Conservation (phyloP, 441 rosid genomes). For the Gossypium gossypioides region DNA sequence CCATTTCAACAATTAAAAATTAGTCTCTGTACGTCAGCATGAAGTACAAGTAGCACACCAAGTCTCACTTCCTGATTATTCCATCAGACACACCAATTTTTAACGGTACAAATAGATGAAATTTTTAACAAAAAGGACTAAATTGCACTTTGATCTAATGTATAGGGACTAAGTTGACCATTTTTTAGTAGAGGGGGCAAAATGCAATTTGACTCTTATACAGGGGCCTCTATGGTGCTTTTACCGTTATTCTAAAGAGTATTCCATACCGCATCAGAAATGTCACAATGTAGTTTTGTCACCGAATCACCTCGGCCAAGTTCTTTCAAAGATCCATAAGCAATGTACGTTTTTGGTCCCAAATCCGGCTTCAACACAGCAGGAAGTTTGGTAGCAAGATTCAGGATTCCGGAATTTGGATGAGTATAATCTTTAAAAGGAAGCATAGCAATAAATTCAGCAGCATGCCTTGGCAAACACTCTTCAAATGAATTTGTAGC, state of each 20-base stretch:
- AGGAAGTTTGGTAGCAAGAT: slow-evolving; percentile 34
- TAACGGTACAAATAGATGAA: too few relatives aligned
- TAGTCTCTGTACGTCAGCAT: too few relatives aligned
- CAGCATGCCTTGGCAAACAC: slow-evolving; percentile 36
- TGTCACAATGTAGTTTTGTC: slow-evolving; percentile 35
- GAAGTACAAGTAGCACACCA: too few relatives aligned
- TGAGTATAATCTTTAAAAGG: slow-evolving; percentile 33
- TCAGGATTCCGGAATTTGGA: slow-evolving; percentile 28
- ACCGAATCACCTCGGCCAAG: slow-evolving; percentile 41
- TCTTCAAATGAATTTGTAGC: slow-evolving; percentile 30
- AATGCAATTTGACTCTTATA: too few relatives aligned
- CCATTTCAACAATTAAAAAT: too few relatives aligned
- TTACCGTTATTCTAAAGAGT: neutral
- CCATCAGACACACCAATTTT: too few relatives aligned
- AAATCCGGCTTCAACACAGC: slow-evolving; percentile 31
- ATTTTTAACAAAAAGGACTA: too few relatives aligned
- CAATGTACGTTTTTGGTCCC: slow-evolving; percentile 38
- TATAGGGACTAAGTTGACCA: too few relatives aligned
- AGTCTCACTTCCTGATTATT: too few relatives aligned
- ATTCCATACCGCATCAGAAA: slow-evolving; percentile 35
- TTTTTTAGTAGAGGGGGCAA: too few relatives aligned
- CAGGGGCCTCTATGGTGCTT: too few relatives aligned
- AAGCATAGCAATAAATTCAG: slow-evolving; percentile 31
- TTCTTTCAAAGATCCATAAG: slow-evolving; percentile 28
- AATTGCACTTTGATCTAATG: too few relatives aligned